A percentile compares a stretch with the other conserved stretches of the same genome.
phyloP scores from a whole-genome alignment of 2,329 filamentous ascomycete genomes.

The Talaromyces sp. region DNA sequence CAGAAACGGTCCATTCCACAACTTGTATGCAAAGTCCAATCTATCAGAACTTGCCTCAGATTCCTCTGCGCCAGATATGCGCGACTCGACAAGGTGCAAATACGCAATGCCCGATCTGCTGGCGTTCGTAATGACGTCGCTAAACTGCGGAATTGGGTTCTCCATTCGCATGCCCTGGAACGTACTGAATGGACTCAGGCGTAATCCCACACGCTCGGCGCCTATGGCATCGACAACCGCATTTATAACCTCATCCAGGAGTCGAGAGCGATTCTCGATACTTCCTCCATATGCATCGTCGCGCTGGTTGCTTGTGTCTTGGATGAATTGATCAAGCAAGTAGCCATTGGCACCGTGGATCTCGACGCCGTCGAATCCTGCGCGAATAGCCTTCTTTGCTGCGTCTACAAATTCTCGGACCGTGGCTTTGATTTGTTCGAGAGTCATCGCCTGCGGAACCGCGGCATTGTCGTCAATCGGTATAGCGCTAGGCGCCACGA shows the following conservation, averaged over 20 bases:
- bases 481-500: conserved; percentile 41
- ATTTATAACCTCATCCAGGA: conserved; percentile 50
- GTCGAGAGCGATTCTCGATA: conserved; percentile 49
- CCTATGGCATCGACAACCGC: conserved; percentile 43
- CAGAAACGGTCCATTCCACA: conserved; percentile 39
- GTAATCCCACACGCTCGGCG: conserved; percentile 39
- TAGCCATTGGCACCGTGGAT: conserved; percentile 49
- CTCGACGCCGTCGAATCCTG: conserved; percentile 52
- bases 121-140: conserved; percentile 5
- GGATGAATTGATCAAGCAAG: conserved; percentile 50
- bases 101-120: conserved; percentile 8
- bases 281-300: conserved; percentile 50
- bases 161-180: conserved; percentile 45
- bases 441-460: conserved; percentile 26
- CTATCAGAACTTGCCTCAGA: neutral
- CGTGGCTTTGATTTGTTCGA: conserved; percentile 41
- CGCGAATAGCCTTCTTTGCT: conserved; percentile 50
- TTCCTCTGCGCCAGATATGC: conserved; percentile 11
- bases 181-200: conserved; percentile 40
- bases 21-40: conserved; percentile 7
- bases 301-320: conserved; percentile 46
- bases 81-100: conserved; percentile 10
- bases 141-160: conserved; percentile 13
- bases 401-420: conserved; percentile 42
- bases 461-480: conserved; percentile 34